Conservation (phyloP, 75 land plant species). For the Isoetes taiwanensis region DNA sequence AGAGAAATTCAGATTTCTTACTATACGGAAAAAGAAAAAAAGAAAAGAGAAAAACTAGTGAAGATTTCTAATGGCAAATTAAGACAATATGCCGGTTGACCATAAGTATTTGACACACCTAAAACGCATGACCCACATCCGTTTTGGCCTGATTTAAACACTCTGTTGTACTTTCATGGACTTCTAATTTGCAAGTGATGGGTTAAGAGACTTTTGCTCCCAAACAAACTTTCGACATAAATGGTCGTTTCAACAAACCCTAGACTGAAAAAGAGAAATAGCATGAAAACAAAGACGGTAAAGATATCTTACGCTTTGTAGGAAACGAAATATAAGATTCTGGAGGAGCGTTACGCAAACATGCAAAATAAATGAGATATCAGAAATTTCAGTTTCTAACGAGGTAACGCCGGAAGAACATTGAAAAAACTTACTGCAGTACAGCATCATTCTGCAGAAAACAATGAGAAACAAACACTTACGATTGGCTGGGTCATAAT, state of each 20-base stretch:
- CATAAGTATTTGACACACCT: too few species aligned
- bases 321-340: conserved; percentile 67
- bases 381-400: too few species aligned
- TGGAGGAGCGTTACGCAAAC: conserved; percentile 13
- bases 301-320: conserved; percentile 44
- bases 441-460: too few species aligned
- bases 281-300: background rate
- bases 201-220: too few species aligned
- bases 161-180: too few species aligned
- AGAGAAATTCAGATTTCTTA: background rate
- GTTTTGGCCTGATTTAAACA: too few species aligned
- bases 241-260: background rate
- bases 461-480: too few species aligned
- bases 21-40: background rate
- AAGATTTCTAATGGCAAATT: background rate
- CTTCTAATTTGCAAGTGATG: too few species aligned
- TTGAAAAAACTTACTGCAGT: too few species aligned
- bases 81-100: background rate
- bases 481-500: conserved; percentile 87
- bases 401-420: too few species aligned
- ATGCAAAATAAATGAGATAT: too few species aligned
- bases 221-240: background rate
- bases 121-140: too few species aligned
- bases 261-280: background rate
- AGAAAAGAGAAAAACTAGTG: background rate